phyloP scores from a whole-genome alignment of 768 basidiomycete species.

The Xerocomellus amylosporus region DNA sequence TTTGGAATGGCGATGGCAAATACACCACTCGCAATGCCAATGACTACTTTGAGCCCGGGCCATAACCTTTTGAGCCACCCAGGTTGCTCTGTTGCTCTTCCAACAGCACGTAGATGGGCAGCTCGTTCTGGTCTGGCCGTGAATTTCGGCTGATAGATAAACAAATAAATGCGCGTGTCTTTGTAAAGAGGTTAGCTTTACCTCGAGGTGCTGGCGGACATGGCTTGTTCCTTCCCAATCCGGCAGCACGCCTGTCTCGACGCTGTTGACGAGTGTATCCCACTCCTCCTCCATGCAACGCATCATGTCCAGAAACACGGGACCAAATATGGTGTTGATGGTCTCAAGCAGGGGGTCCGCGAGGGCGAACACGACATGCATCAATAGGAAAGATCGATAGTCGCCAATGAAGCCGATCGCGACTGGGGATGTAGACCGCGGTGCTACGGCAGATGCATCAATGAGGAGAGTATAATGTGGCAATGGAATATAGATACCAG shows the following conservation, averaged over 20 bases:
- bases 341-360: conserved; percentile 15
- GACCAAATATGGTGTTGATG: conserved; percentile 15
- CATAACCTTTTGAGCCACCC: conserved; percentile 21
- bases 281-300: conserved; percentile 21
- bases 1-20: conserved; percentile 16
- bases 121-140: conserved; percentile 12
- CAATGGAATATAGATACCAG: neutral
- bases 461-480: neutral
- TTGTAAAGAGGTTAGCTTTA: neutral
- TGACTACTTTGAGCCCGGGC: conserved; percentile 13
- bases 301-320: conserved; percentile 22
- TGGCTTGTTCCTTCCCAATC: conserved; percentile 17
- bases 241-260: conserved; percentile 18
- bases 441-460: conserved; percentile 1
- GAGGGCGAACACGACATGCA: conserved; percentile 24
- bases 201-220: conserved; percentile 19
- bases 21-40: conserved; percentile 18
- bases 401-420: conserved; percentile 20
- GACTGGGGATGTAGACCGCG: conserved; percentile 15
- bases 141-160: conserved; percentile 13
- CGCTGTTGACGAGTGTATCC: conserved; percentile 12
- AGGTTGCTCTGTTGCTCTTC: conserved; percentile 5
- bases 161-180: neutral
- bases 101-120: conserved; percentile 12
- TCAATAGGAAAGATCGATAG: conserved; percentile 21